Base-by-base conservation (phyloP, 2,329 filamentous ascomycete species). In the Ophiostoma perfectum region DNA sequence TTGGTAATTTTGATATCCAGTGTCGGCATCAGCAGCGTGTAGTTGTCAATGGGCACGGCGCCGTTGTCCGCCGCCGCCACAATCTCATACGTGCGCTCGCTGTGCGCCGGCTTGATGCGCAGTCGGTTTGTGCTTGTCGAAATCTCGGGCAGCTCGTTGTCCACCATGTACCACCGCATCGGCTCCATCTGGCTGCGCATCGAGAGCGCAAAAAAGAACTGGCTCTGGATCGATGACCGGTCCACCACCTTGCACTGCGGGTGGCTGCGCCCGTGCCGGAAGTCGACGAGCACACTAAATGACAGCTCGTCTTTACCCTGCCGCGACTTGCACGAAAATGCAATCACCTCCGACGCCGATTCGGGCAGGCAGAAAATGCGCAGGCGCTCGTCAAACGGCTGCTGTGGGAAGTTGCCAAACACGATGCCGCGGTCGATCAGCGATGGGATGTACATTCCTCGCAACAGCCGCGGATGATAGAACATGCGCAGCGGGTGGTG, bases 281-380 rank as follows among this genome's bases (percentile, higher is more conserved):
- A 67, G 65, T 71, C 68, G 12, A 71, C 27, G 9, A 71, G 67
- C 49, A 71, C 65, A 42, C 60, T 62, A 64, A 71, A 71, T 4
- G 49, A 47, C 42, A 71, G 60, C 27, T 62, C 66, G 52, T 67
- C 60, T 16, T 14, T 64, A 4, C 39, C 52, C 52, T 69, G 70
- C 38, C 18, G 58, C 16, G 64, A 68, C 16, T 27, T 63, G 66
- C 70, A 71, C 16, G 68, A 55, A 36, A 70, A 64, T 0, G 62
- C 65, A 0, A 71, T 55, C 1, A 70, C 65, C n/a, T 70, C 68
- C 47, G 52, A 41, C 11, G 47, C 49, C 36, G 68, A 70, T 39
- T 65, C 68, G 16, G 70, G 70, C 68, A 64, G 39, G 66, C 70
- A 70, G 5, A 64, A 66, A 8, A 71, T 68, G 52, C 70, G 68